These are phyloP conservation scores for Penicillium sclerotiorum DNA, from an alignment of 2,329 filamentous ascomycete species.

Conservation along the genomic window DNA sequence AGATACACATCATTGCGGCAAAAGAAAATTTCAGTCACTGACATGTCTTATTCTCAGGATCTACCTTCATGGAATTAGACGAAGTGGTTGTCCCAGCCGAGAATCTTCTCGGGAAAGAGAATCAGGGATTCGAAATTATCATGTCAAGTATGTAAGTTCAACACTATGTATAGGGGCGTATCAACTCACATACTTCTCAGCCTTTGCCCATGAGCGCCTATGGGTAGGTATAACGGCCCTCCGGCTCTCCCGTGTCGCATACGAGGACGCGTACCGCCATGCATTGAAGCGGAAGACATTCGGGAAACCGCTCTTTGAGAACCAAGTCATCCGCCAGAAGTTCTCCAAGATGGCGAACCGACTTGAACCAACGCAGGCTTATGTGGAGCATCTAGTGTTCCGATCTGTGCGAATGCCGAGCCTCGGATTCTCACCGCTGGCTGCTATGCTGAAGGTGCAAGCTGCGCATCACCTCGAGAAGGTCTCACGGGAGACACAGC, in stretches of 20 bases:
- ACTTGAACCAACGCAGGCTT: conserved; percentile 61
- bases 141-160: conserved; percentile 46
- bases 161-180: too few relatives aligned
- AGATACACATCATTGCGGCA: neutral
- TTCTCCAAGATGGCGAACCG: conserved; percentile 56
- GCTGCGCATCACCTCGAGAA: conserved; percentile 54
- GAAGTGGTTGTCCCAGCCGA: conserved; percentile 77
- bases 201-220: conserved; percentile 64
- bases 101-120: conserved; percentile 73
- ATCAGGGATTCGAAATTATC: conserved; percentile 78
- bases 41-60: conserved; percentile 68
- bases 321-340: conserved; percentile 61
- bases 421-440: conserved; percentile 14
- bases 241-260: conserved; percentile 51
- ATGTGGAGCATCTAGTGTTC: conserved; percentile 61
- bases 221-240: conserved; percentile 60
- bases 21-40: conserved; percentile 50
- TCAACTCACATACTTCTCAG: conserved; percentile 11
- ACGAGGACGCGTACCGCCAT: conserved; percentile 55
- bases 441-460: conserved; percentile 48
- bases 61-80: conserved; percentile 75
- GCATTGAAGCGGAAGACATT: conserved; percentile 59
- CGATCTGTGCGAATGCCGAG: conserved; percentile 25
- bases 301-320: conserved; percentile 57
- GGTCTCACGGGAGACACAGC: conserved; percentile 56